Evolutionary conservation across 2,329 filamentous ascomycete genomes (phyloP).

Genomic region (Alternaria sp.): DNA sequence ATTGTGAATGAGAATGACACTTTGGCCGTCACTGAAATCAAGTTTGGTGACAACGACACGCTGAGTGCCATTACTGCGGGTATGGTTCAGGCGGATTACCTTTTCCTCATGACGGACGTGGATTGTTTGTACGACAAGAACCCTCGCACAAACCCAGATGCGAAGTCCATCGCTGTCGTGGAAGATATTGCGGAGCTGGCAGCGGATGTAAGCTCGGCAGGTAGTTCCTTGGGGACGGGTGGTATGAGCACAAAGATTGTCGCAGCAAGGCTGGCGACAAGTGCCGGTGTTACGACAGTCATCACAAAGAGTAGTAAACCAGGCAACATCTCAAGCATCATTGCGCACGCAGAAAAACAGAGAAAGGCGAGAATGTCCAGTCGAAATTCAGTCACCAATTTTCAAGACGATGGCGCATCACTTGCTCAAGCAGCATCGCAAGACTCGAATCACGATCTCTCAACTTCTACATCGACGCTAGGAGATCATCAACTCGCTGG

Average conservation of each 20-base stretch:
- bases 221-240: conserved; percentile 88
- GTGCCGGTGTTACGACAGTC: conserved; percentile 92
- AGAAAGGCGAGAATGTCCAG: conserved; percentile 53
- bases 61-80: conserved; percentile 94
- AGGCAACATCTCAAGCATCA: conserved; percentile 88
- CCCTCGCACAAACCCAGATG: conserved; percentile 83
- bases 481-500: conserved; percentile 43
- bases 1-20: conserved; percentile 99
- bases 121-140: conserved; percentile 98
- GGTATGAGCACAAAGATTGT: conserved; percentile 99
- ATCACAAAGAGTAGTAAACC: conserved; percentile 95
- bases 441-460: conserved; percentile 31
- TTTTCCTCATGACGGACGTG: conserved; percentile 99
- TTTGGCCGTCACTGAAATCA: conserved; percentile 95
- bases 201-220: conserved; percentile 89
- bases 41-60: conserved; percentile 99
- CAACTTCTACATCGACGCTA: conserved; percentile 35
- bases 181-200: conserved; percentile 83
- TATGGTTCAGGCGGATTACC: conserved; percentile 95
- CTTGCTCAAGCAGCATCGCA: conserved; percentile 35
- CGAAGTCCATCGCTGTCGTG: conserved; percentile 88
- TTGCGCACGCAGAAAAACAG: conserved; percentile 76
- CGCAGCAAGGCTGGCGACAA: conserved; percentile 88
- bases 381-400: conserved; percentile 42
- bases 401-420: conserved; percentile 39